A percentile compares a stretch with the other conserved stretches of the same genome.
These are phyloP conservation scores for Gigaspora rosea DNA, from an alignment of 192 early-diverging fungal species.

Conservation along the genomic window DNA sequence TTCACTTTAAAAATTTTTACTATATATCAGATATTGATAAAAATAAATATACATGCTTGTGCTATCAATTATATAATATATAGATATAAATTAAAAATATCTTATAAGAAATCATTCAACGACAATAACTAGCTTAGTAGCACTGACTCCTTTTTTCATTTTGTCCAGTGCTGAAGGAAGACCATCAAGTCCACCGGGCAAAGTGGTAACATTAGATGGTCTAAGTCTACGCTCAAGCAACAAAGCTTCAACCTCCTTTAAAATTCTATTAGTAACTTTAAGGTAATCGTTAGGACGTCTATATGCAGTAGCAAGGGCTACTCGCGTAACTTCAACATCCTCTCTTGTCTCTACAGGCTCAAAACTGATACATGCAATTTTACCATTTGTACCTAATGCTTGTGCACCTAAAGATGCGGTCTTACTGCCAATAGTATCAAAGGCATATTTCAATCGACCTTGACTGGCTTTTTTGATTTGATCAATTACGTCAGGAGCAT, in stretches of 20 bases:
- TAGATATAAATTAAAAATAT: no score
- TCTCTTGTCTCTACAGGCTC: neutral
- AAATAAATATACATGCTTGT: no score
- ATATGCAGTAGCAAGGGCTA: neutral
- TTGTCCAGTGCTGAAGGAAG: neutral
- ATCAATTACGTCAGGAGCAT: slow-evolving; percentile 18
- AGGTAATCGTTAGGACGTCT: neutral
- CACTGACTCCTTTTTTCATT: slow-evolving; percentile 13
- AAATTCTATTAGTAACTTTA: neutral
- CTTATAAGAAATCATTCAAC: neutral
- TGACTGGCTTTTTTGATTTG: slow-evolving; percentile 16
- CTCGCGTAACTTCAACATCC: neutral
- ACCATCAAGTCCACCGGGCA: slow-evolving; percentile 1
- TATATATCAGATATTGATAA: no score
- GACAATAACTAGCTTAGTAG: slow-evolving; percentile 9
- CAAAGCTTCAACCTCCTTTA: neutral
- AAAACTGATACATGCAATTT: neutral
- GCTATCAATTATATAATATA: no score
- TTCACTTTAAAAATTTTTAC: no score
- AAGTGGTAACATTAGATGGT: neutral
- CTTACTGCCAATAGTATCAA: slow-evolving; percentile 1
- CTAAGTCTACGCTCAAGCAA: neutral
- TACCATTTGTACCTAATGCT: neutral
- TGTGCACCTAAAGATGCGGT: neutral
- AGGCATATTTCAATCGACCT: slow-evolving; percentile 12